Evolutionary conservation across 371 early-diverging fungal species (phyloP), one percentile per base, ranked within the genome.

Genomic region (Coemansia sp.): DNA sequence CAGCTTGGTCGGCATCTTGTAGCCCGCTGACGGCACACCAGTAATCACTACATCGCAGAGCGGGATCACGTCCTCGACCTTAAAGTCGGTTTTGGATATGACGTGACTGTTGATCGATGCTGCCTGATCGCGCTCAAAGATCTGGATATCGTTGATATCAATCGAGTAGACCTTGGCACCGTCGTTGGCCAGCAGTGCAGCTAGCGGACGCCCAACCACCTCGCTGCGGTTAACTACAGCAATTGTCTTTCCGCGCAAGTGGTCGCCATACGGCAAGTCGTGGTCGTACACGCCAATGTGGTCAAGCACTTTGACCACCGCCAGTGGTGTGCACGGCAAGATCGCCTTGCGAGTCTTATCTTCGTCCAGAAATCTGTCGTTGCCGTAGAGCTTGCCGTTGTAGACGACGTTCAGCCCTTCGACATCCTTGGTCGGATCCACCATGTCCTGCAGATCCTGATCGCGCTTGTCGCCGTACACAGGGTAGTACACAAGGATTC

Each of bases 151-250:
- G 72, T 86, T 88, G 59, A 94, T 89, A 77, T 98, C 98, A 40
- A 95, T 90, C 5, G 95, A 94, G 81, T 87, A 96, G 14, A 97
- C 97, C 73, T 90, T 93, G 68, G 97, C 98, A 57, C 97, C 97
- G 69, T 98, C 98, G 80, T 98, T 97, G 58, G 98, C 93, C 53
- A 98, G 83, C 79, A 98, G 84, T 13, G 97, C 95, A n/a, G 98
- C 97, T 56, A 98, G 82, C 29, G 98, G 98, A 56, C 96, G 93
- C 27, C 98, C 98, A 4, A 98, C 98, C 60, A 96, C 94, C 77
- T 96, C 97, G 80, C 90, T 90, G 42, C 98, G 91, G 83, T 98
- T 98, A 63, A 98, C 85, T 58, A 98, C 84, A 18, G 95, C 92
- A 66, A 98, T 91, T 21, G 90, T 90, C 53, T 90, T 87, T 34